Base-by-base conservation (phyloP, 2,329 filamentous ascomycete genomes). In the Penicillium psychrosexuale region DNA sequence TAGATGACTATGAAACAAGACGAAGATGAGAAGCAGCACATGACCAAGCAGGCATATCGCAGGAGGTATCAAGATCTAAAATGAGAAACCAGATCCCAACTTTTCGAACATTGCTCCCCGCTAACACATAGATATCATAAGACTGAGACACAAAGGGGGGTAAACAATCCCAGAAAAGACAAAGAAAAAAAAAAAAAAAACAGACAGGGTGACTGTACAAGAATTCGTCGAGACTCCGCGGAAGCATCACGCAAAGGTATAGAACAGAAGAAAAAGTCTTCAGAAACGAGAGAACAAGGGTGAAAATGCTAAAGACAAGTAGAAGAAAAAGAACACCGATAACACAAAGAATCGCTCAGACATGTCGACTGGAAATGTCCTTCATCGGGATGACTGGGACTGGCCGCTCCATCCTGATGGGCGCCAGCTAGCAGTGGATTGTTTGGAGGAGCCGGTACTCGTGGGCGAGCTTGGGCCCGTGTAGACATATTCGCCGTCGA, bases 401-500 rank as follows among this genome's bases (percentile, higher is more conserved):
- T 57, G 60, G 28, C 59, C 51, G n/a, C 58, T 60, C 62, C 65
- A 70, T n/a, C 63, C 66, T 5, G 68, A 59, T 13, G 68, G 55
- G 43, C 68, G 69, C 69, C 69, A 70, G 56, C 63, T 66, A 12
- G 72, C 72, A 3, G 69, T 73, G 2, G 70, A 75, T 34, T 74
- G 66, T 54, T 75, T 76, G 38, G 72, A 72, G 51, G 72, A 72
- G 52, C 73, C 67, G 17, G 72, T 70, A 31, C 72, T 69, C 24
- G 69, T 67, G 3, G 73, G 71, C 11, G 71, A 72, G 46, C 65
- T 69, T 27, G 70, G 59, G 37, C 68, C 64, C 48, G 66, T 81
- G 81, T 91, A 95, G 73, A 96, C 81, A 78, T 97, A 97, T 79
- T 97, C 93, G 75, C 92, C 94, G 72, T 97, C 90, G 61, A 97